Evolutionary conservation across 208 protist species (phyloP), one percentile per base, ranked within the genome.

Genomic region (Acanthamoeba triangularis): DNA sequence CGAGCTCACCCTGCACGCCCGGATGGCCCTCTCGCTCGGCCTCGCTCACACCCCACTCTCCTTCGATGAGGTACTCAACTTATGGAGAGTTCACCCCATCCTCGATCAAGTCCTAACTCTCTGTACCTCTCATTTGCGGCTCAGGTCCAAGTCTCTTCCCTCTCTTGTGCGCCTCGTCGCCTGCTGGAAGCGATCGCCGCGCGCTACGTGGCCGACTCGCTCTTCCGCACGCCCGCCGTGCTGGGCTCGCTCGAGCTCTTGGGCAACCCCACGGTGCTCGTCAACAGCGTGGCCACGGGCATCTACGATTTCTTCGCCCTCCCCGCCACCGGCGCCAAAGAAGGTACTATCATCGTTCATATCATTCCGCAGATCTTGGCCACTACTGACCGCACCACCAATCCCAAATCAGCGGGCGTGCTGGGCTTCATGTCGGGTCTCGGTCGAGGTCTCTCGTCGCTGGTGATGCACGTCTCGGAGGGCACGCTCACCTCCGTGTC

Each of bases 281-380:
- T 92, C 16, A 92, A 74, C 59, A 76, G 59, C 56, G 35, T 72
- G 20, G 85, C 85, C 25, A 35, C 28, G 54, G 85, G 85, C 56
- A 49, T 92, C 85, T 92, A 92, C 63, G 85, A 92, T 52, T 92
- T 92, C 30, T 65, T 92, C 30, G 54, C 85, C 10, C 85, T 92
- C 37, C 85, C 85, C 0, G 63, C 63, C 28, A 44, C 85, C 44
- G 85, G 85, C 8, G 85, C 85, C 14, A 65, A 33, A 33, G 85
- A 92, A 52, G 63, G 78, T 87, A 74, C 20, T 23, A 1, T 18
- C 65, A 4, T 67, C 25, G 28, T 4, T 30, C 6, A 20, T 67
- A 5, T 30, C 3, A 67, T 28, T 20, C 63, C 28, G 63, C 30
- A 28, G 11, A 72, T 3, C 28, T 23, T 1, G 4, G 1, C 63